Percentiles rank a stretch among this genome's conserved stretches.
phyloP scores from a whole-genome alignment of 1,139 yeast species.

The Debaryomycetaceae sp. region DNA sequence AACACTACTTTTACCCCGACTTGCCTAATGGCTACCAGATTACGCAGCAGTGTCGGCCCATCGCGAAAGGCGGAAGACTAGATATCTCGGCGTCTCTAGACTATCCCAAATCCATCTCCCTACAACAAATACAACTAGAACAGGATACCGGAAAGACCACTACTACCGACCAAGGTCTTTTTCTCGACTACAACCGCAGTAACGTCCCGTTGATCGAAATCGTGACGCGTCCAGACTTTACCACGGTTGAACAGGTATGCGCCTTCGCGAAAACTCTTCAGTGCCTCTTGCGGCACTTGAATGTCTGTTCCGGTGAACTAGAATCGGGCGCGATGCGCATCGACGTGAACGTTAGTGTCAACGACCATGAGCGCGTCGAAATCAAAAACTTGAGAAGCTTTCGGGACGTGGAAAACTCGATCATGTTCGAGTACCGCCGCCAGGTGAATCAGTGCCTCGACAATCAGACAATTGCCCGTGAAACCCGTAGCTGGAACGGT shows the following conservation, averaged over 20 bases:
- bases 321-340: constrained; percentile 94
- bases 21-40: constrained; percentile 95
- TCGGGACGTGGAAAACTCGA: constrained; percentile 69
- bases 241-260: constrained; percentile 53
- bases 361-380: constrained; percentile 66
- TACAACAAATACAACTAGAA: constrained; percentile 77
- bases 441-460: constrained; percentile 38
- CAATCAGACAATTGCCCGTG: constrained; percentile 32
- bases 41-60: constrained; percentile 79
- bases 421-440: constrained; percentile 62
- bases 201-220: constrained; percentile 83
- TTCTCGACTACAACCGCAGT: constrained; percentile 67
- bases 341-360: constrained; percentile 81
- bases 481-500: constrained; percentile 94
- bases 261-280: constrained; percentile 78
- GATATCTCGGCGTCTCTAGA: constrained; percentile 41
- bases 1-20: constrained; percentile 93
- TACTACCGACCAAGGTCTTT: constrained; percentile 33
- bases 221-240: constrained; percentile 86
- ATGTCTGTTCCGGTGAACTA: constrained; percentile 78
- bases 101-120: constrained; percentile 37
- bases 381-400: constrained; percentile 82
- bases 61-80: constrained; percentile 59
- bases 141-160: constrained; percentile 89
- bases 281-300: constrained; percentile 52